phyloP scores from a whole-genome alignment of 495 filamentous ascomycete genomes.

The Penicillium salamii region DNA sequence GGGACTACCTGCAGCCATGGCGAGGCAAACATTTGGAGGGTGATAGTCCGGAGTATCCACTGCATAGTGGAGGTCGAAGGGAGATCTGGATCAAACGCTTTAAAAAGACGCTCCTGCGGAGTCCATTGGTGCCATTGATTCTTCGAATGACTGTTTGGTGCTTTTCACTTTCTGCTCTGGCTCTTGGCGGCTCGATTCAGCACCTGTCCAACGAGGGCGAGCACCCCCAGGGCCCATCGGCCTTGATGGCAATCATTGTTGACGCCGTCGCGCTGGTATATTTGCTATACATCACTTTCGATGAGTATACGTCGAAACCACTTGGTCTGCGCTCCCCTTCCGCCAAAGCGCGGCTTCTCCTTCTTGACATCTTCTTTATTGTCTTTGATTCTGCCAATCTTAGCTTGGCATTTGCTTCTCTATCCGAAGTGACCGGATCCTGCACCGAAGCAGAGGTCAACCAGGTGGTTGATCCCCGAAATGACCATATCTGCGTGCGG shows the following conservation, averaged over 20 bases:
- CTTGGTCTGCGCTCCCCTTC: conserved; percentile 78
- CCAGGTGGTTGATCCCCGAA: conserved; percentile 34
- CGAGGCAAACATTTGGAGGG: conserved; percentile 37
- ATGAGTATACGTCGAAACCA: conserved; percentile 93
- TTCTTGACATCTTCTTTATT: conserved; percentile 93
- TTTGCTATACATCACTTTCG: conserved; percentile 87
- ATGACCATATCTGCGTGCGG: conserved; percentile 57
- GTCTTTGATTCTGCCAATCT: conserved; percentile 93
- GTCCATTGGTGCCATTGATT: conserved; percentile 80
- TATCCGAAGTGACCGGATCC: conserved; percentile 67
- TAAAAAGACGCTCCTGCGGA: conserved; percentile 61
- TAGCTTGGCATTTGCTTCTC: conserved; percentile 79
- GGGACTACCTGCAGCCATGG: conserved; percentile 58
- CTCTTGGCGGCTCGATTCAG: conserved; percentile 72
- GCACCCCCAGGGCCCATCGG: conserved; percentile 63
- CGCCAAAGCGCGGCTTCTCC: conserved; percentile 80
- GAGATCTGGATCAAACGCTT: conserved; percentile 55
- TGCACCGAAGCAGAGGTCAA: conserved; percentile 48
- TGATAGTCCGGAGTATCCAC: conserved; percentile 48
- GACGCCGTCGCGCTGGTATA: conserved; percentile 88
- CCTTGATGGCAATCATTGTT: conserved; percentile 85
- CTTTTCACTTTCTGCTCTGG: conserved; percentile 80
- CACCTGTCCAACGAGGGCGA: conserved; percentile 48
- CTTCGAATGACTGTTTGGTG: conserved; percentile 80
- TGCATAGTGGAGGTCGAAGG: conserved; percentile 39